Evolutionary conservation across 2,329 filamentous ascomycete genomes (phyloP).

Genomic region (Penicillium thymicola): DNA sequence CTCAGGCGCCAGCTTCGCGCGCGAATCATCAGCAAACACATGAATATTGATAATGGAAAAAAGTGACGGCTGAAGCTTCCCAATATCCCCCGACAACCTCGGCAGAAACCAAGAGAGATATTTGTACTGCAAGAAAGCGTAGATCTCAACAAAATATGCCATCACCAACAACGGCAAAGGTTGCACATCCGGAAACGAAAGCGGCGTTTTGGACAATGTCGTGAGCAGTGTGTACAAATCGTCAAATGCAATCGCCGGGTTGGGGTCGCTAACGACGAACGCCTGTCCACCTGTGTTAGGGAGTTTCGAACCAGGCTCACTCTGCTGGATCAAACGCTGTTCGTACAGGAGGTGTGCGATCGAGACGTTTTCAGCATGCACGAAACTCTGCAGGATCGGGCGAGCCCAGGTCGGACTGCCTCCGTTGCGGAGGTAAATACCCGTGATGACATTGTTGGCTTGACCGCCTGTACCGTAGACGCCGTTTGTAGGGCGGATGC

Average conservation of each 20-base stretch:
- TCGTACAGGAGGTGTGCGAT: conserved; percentile 55
- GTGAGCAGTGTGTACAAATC: conserved; percentile 32
- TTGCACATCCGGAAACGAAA: conserved; percentile 26
- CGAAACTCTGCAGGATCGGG: conserved; percentile 50
- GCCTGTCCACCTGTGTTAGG: conserved; percentile 45
- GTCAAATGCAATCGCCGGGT: conserved; percentile 39
- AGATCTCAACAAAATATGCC: conserved; percentile 32
- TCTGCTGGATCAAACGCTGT: conserved; percentile 46
- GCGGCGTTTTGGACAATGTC: conserved; percentile 31
- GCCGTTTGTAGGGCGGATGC: conserved; percentile 53
- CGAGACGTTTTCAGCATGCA: conserved; percentile 52
- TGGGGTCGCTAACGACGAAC: conserved; percentile 52
- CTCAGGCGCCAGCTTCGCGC: conserved; percentile 25
- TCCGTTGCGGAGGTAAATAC: conserved; percentile 39
- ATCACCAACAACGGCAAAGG: conserved; percentile 30
- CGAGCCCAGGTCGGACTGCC: conserved; percentile 44
- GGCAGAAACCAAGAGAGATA: conserved; percentile 28
- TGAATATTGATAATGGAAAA: conserved; percentile 32
- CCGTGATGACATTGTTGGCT: conserved; percentile 36
- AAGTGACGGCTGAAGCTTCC: conserved; percentile 32
- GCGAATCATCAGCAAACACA: conserved; percentile 29
- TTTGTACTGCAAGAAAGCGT: conserved; percentile 27
- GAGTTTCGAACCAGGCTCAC: conserved; percentile 10
- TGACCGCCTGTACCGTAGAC: conserved; percentile 53
- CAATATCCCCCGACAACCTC: conserved; percentile 24